These are phyloP conservation scores for Xylariaceae sp. DNA, from an alignment of 2,329 filamentous ascomycete genomes.

Conservation along the genomic window DNA sequence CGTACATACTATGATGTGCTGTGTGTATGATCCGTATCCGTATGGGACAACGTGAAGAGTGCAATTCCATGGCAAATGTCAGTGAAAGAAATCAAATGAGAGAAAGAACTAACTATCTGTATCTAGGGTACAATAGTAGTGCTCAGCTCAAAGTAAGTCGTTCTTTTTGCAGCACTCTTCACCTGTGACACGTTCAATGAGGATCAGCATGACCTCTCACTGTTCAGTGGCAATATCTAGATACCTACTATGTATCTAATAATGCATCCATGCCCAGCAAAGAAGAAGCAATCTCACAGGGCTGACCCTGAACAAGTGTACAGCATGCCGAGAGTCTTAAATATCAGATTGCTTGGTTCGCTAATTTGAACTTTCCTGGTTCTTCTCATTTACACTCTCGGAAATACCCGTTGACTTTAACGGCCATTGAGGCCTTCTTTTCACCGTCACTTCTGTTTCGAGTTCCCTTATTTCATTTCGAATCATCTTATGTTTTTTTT, in stretches of 20 bases:
- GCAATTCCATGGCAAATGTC: neutral
- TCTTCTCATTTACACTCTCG: neutral
- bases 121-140: no score
- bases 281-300: neutral
- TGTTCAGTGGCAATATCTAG: neutral
- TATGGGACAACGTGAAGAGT: neutral
- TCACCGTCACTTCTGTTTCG: neutral
- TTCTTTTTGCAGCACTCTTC: neutral
- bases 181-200: neutral
- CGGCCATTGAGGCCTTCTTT: neutral
- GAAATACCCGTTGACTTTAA: neutral
- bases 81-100: neutral
- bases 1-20: neutral
- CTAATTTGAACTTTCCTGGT: neutral
- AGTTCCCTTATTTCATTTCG: neutral
- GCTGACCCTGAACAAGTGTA: neutral
- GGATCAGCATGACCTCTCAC: neutral
- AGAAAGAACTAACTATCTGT: no score
- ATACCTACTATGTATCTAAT: neutral
- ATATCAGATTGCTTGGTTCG: neutral
- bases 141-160: neutral
- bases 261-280: neutral
- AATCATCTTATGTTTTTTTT: neutral
- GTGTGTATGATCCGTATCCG: no score
- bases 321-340: neutral